phyloP scores from a whole-genome alignment of 2,329 filamentous ascomycete species.

The Cladosporium sp. region DNA sequence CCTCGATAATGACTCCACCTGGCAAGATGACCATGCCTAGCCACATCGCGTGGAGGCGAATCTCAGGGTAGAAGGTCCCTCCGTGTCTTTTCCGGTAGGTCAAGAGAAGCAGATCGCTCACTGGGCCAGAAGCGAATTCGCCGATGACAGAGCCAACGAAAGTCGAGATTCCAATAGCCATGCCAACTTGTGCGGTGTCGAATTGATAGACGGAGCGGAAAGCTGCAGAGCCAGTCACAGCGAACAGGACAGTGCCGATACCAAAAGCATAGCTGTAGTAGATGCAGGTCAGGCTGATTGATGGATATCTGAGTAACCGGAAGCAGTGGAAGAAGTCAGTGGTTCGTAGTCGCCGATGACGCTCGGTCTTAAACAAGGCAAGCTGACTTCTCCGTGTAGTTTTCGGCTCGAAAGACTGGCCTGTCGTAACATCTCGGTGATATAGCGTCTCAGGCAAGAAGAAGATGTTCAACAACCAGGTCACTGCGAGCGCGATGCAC shows the following conservation, averaged over 20 bases:
- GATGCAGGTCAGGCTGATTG: constrained; percentile 22
- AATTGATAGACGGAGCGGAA: constrained; percentile 24
- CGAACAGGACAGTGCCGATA: constrained; percentile 24
- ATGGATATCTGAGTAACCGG: constrained; percentile 26
- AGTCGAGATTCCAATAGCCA: constrained; percentile 23
- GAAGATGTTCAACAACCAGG: no score
- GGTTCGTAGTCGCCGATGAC: not conserved
- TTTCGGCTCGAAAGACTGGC: not conserved
- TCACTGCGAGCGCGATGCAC: no score
- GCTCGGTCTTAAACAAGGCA: not conserved
- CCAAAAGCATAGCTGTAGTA: constrained; percentile 27
- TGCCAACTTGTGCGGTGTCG: constrained; percentile 21
- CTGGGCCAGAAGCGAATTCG: constrained; percentile 23
- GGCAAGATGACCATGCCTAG: constrained; percentile 23
- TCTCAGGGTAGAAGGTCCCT: constrained; percentile 29
- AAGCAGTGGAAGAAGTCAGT: constrained; percentile 24
- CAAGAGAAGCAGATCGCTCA: constrained; percentile 25
- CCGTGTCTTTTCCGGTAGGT: constrained; percentile 24
- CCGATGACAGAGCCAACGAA: constrained; percentile 25
- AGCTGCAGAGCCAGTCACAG: constrained; percentile 23
- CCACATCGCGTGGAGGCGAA: constrained; percentile 32
- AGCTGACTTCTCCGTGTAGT: not conserved
- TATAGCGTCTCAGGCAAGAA: no score
- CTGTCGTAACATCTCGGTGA: no score
- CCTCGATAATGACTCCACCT: constrained; percentile 29